phyloP scores from a whole-genome alignment of 768 basidiomycete genomes.

The Infundibulicybe gibba region DNA sequence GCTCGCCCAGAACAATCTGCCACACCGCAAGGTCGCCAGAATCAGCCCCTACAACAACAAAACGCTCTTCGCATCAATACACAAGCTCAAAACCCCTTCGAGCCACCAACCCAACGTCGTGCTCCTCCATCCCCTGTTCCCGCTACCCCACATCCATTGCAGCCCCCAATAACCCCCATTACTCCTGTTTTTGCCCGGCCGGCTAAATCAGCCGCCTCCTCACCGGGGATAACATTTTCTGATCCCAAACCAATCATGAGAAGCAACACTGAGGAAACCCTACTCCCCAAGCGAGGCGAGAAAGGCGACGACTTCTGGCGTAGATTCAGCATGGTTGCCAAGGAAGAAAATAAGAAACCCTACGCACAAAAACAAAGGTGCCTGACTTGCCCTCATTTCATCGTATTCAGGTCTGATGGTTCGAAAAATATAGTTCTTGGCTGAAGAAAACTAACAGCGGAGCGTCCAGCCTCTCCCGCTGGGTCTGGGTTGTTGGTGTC shows the following conservation, averaged over 20 bases:
- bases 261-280: conserved; percentile 61
- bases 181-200: conserved; percentile 76
- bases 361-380: conserved; percentile 40
- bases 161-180: conserved; percentile 76
- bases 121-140: conserved; percentile 32
- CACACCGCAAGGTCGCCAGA: conserved; percentile 27
- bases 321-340: conserved; percentile 80
- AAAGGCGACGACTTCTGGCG: conserved; percentile 85
- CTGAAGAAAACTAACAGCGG: conserved; percentile 59
- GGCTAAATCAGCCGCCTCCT: conserved; percentile 14
- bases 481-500: conserved; percentile 71
- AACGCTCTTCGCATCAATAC: conserved; percentile 12
- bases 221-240: conserved; percentile 38
- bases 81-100: conserved; percentile 6
- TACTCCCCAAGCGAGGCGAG: conserved; percentile 66
- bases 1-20: conserved; percentile 43
- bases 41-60: conserved; percentile 7
- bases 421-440: conserved; percentile 50
- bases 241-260: conserved; percentile 57
- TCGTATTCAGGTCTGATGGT: neutral
- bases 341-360: conserved; percentile 48
- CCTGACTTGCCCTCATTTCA: conserved; percentile 19
- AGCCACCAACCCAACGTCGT: conserved; percentile 10
- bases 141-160: conserved; percentile 66
- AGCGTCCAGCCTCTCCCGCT: conserved; percentile 49